Conservation (phyloP, 371 early-diverging fungal genomes). For the Coemansia sp. region DNA sequence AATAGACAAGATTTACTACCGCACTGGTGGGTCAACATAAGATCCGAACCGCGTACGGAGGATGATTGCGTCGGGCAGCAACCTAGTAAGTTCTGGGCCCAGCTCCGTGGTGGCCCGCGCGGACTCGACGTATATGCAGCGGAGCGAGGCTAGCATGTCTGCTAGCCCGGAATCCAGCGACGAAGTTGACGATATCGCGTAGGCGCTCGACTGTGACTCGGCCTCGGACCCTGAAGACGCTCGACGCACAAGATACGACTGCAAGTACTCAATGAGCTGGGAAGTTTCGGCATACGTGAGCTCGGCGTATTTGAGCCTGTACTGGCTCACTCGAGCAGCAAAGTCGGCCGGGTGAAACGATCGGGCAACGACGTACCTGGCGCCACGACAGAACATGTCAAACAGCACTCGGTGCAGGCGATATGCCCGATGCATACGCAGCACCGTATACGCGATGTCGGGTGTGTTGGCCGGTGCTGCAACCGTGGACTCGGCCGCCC, state of each 20-base stretch:
- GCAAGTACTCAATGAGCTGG: slow-evolving; percentile 11
- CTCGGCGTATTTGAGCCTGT: slow-evolving; percentile 25
- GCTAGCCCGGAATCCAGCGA: neutral
- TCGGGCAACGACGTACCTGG: slow-evolving; percentile 26
- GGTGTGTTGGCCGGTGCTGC: neutral
- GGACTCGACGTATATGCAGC: slow-evolving; percentile 25
- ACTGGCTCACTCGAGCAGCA: neutral
- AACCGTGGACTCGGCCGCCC: neutral
- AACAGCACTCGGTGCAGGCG: slow-evolving; percentile 25
- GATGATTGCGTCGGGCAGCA: slow-evolving; percentile 21
- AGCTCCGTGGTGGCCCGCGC: slow-evolving; percentile 14
- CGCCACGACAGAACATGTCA: slow-evolving; percentile 40
- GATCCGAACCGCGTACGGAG: slow-evolving; percentile 37
- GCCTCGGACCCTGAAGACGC: neutral
- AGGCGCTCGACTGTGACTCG: no score
- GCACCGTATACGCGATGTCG: slow-evolving; percentile 20
- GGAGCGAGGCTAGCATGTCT: slow-evolving; percentile 26
- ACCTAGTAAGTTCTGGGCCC: neutral
- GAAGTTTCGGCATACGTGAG: slow-evolving; percentile 22
- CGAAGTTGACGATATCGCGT: neutral
- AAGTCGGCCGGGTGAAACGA: slow-evolving; percentile 23
- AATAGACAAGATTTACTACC: neutral
- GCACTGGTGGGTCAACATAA: slow-evolving; percentile 17
- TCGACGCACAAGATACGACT: neutral
- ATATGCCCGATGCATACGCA: slow-evolving; percentile 37